Evolutionary conservation across 768 basidiomycete genomes (phyloP).

Genomic region (Kwoniella dejecticola): DNA sequence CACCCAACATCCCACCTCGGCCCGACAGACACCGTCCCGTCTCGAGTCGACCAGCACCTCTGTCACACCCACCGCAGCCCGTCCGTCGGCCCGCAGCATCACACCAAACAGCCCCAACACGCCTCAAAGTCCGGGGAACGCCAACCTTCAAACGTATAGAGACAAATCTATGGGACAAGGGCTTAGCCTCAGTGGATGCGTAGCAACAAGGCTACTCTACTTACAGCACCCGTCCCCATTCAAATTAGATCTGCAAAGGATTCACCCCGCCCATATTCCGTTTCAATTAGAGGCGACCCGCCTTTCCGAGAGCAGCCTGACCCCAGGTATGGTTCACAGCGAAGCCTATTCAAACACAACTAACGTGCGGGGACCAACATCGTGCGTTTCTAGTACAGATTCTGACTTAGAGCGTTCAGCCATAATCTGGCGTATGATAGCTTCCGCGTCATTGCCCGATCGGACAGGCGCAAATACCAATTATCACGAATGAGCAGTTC

Average conservation of each 20-base stretch:
- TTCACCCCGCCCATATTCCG: slow-evolving; percentile 70
- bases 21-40: slow-evolving; percentile 25
- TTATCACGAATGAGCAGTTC: slow-evolving; percentile 80
- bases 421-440: slow-evolving; percentile 82
- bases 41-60: not conserved
- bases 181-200: slow-evolving; percentile 76
- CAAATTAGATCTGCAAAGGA: slow-evolving; percentile 79
- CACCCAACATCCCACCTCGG: not conserved
- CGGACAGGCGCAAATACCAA: slow-evolving; percentile 76
- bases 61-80: not conserved
- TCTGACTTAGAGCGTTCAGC: slow-evolving; percentile 82
- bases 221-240: slow-evolving; percentile 74
- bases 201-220: slow-evolving; percentile 78
- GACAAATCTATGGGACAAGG: slow-evolving; percentile 70
- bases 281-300: slow-evolving; percentile 64
- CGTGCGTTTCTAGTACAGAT: slow-evolving; percentile 75
- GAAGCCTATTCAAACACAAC: slow-evolving; percentile 69
- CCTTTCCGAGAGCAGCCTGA: slow-evolving; percentile 61
- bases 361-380: slow-evolving; percentile 67
- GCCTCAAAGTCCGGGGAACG: slow-evolving; percentile 1
- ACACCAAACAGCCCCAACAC: not conserved
- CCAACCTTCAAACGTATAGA: slow-evolving; percentile 14
- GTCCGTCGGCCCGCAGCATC: not conserved
- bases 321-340: slow-evolving; percentile 66
- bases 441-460: slow-evolving; percentile 76